Evolutionary conservation across 2,329 filamentous ascomycete genomes (phyloP).

Genomic region (Nectriaceae sp.): DNA sequence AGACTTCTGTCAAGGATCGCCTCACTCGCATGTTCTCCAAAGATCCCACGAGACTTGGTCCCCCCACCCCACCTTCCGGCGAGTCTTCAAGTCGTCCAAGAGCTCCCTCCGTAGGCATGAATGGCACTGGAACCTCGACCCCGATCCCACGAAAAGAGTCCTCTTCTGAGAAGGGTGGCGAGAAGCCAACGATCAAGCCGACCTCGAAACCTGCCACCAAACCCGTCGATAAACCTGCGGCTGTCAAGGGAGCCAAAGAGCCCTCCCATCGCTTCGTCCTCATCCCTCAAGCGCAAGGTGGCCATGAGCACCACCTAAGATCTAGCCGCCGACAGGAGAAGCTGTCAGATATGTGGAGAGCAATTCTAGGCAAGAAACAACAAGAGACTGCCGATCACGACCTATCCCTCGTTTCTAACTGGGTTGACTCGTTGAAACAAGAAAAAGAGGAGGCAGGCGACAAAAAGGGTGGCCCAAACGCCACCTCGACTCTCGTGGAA

Average conservation of each 20-base stretch:
- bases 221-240: slow-evolving; percentile 23
- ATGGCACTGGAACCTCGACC: slow-evolving; percentile 34
- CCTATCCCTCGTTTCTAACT: slow-evolving; percentile 89
- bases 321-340: slow-evolving; percentile 93
- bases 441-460: slow-evolving; percentile 86
- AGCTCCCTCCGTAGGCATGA: slow-evolving; percentile 37
- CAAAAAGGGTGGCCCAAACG: slow-evolving; percentile 74
- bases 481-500: slow-evolving; percentile 76
- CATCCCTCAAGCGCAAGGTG: slow-evolving; percentile 58
- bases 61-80: slow-evolving; percentile 38
- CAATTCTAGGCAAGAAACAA: slow-evolving; percentile 83
- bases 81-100: slow-evolving; percentile 37
- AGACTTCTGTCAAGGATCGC: slow-evolving; percentile 64
- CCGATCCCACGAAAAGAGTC: slow-evolving; percentile 47
- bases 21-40: slow-evolving; percentile 67
- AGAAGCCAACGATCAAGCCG: slow-evolving; percentile 22
- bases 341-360: slow-evolving; percentile 86
- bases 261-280: slow-evolving; percentile 52
- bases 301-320: slow-evolving; percentile 86
- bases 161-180: slow-evolving; percentile 39
- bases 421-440: slow-evolving; percentile 90
- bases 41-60: slow-evolving; percentile 42
- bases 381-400: slow-evolving; percentile 75
- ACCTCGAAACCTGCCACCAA: slow-evolving; percentile 26
- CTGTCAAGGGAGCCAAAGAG: slow-evolving; percentile 31